Conservation (phyloP, 352 stramenopile genomes). For the Globisporangium carolinianum region DNA sequence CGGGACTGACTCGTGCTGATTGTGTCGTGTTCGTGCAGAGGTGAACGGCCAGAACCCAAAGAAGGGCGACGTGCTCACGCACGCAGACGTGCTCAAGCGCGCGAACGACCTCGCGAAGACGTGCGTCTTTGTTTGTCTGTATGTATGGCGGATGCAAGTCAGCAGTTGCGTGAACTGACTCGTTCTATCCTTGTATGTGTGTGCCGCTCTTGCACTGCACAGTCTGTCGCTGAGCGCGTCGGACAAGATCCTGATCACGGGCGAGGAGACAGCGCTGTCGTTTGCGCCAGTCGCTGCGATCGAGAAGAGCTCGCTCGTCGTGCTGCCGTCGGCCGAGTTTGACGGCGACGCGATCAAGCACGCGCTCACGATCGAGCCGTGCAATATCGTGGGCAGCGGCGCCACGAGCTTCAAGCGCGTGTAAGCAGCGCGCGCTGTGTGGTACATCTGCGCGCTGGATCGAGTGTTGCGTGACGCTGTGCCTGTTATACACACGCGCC, state of each 20-base stretch:
- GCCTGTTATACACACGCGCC: too few relatives aligned
- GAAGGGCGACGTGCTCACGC: conserved; percentile 72
- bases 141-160: background rate
- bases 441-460: too few relatives aligned
- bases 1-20: conserved; percentile 6
- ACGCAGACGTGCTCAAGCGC: conserved; percentile 76
- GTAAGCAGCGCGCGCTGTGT: conserved; percentile 21
- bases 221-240: conserved; percentile 62
- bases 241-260: conserved; percentile 82
- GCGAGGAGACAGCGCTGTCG: conserved; percentile 54
- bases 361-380: conserved; percentile 69
- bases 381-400: conserved; percentile 70
- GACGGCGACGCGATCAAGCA: conserved; percentile 62
- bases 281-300: conserved; percentile 73
- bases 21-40: conserved; percentile 26
- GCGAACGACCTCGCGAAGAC: conserved; percentile 60
- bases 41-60: conserved; percentile 69
- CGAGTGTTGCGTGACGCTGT: too few relatives aligned
- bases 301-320: conserved; percentile 62
- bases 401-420: conserved; percentile 79
- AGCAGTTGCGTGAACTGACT: background rate
- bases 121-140: conserved; percentile 19
- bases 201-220: background rate
- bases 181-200: background rate
- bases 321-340: conserved; percentile 70